Evolutionary conservation across 2,329 filamentous ascomycete genomes (phyloP).

Genomic region (Tolypocladium guangdongense): DNA sequence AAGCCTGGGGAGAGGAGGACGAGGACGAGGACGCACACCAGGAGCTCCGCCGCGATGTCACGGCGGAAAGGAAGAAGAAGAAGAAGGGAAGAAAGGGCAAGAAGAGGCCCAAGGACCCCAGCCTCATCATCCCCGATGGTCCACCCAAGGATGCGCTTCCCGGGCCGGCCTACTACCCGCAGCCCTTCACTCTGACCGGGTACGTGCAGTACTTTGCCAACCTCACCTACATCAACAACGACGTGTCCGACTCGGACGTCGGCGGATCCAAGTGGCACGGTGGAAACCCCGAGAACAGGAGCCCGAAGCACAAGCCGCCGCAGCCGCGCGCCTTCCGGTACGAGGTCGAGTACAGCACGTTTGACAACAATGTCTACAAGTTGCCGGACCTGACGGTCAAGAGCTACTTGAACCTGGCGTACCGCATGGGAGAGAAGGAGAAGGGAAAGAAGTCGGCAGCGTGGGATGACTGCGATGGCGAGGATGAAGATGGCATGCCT

Average conservation of each 20-base stretch:
- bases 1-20: slow-evolving; percentile 19
- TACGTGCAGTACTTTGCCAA: slow-evolving; percentile 94
- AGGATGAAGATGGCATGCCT: slow-evolving; percentile 16
- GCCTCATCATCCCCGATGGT: slow-evolving; percentile 55
- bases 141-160: slow-evolving; percentile 65
- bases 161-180: slow-evolving; percentile 82
- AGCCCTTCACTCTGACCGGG: slow-evolving; percentile 65
- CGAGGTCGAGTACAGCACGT: slow-evolving; percentile 80
- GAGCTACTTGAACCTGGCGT: slow-evolving; percentile 70
- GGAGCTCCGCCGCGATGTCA: slow-evolving; percentile 17
- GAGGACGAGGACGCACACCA: slow-evolving; percentile 3
- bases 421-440: slow-evolving; percentile 51
- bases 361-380: slow-evolving; percentile 61
- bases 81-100: slow-evolving; percentile 33
- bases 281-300: slow-evolving; percentile 51
- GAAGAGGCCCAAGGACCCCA: slow-evolving; percentile 45
- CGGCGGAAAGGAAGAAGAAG: slow-evolving; percentile 24
- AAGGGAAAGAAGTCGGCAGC: slow-evolving; percentile 3
- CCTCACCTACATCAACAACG: slow-evolving; percentile 79
- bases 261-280: slow-evolving; percentile 45
- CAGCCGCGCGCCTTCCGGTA: slow-evolving; percentile 57
- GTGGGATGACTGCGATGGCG: slow-evolving; percentile 14
- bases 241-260: slow-evolving; percentile 31
- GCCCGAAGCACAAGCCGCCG: slow-evolving; percentile 37
- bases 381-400: slow-evolving; percentile 75